These are phyloP conservation scores for Monosporascus cannonballus DNA, from an alignment of 2,329 filamentous ascomycete genomes.

Conservation along the genomic window DNA sequence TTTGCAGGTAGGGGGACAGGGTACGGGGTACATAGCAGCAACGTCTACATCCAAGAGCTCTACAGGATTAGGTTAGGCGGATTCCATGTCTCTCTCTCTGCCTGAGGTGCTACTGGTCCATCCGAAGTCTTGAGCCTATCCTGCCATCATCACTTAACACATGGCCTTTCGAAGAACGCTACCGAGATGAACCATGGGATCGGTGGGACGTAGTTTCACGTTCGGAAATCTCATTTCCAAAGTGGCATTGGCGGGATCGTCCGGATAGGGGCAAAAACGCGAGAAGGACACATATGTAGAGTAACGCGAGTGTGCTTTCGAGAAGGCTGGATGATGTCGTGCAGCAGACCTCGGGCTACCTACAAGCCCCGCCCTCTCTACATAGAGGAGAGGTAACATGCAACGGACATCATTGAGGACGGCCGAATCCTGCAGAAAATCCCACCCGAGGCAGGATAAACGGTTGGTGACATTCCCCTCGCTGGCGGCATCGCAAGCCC, in stretches of 20 bases:
- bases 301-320: constrained; percentile 8
- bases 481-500: neutral
- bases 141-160: constrained; percentile 3
- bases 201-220: constrained; percentile 1
- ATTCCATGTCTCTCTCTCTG: neutral
- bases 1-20: neutral
- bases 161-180: neutral
- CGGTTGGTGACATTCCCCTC: neutral
- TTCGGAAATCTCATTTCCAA: neutral
- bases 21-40: neutral
- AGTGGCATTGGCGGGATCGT: constrained; percentile 1
- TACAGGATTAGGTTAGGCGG: neutral
- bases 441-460: neutral
- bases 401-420: neutral
- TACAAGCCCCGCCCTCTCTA: constrained; percentile 2
- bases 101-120: constrained; percentile 1
- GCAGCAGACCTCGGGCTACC: constrained; percentile 17
- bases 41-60: too few species aligned
- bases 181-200: constrained; percentile 10
- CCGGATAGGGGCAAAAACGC: neutral
- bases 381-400: neutral
- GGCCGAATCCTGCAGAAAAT: neutral
- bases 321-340: constrained; percentile 17
- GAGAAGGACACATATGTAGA: neutral
- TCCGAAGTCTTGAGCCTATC: constrained; percentile 3